Evolutionary conservation across 177 flowering plant species (phyloP).

Genomic region (Vitis hybrid): DNA sequence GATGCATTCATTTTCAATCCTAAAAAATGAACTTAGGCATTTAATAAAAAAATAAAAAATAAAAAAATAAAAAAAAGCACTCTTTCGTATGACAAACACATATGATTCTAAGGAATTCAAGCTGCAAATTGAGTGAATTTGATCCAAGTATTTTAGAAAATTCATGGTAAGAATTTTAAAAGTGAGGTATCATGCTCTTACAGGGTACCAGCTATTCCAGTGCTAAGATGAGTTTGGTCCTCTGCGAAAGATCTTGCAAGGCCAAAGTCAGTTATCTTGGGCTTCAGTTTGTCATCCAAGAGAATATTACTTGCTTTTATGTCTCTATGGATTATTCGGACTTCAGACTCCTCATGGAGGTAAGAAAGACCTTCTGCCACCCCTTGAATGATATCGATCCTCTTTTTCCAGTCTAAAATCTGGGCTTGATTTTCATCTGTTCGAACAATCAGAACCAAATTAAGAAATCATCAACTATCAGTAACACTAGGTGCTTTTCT

Average conservation of each 20-base stretch:
- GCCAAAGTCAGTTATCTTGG: slow-evolving; percentile 43
- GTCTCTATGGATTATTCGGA: neutral
- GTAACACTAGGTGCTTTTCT: too few relatives aligned
- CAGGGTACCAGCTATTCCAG: slow-evolving; percentile 45
- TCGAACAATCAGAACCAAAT: neutral
- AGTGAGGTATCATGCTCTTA: slow-evolving; percentile 14
- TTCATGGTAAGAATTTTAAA: neutral
- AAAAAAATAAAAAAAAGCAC: too few relatives aligned
- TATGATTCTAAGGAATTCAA: too few relatives aligned
- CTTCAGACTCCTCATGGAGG: slow-evolving; percentile 28
- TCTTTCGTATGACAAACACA: too few relatives aligned
- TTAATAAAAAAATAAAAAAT: too few relatives aligned
- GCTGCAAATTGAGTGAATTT: too few relatives aligned
- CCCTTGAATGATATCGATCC: slow-evolving; percentile 28
- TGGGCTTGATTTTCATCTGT: slow-evolving; percentile 11
- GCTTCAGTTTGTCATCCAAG: neutral
- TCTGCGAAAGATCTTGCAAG: slow-evolving; percentile 31
- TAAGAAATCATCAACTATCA: neutral
- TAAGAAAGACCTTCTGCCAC: slow-evolving; percentile 35
- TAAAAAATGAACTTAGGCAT: too few relatives aligned
- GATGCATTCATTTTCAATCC: too few relatives aligned
- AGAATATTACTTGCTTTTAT: too few relatives aligned
- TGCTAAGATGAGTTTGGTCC: slow-evolving; percentile 39
- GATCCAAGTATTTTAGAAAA: too few relatives aligned
- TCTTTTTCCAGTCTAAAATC: slow-evolving; percentile 23